A percentile compares a stretch with the other conserved stretches of the same genome.
Conservation (phyloP, 495 filamentous ascomycete genomes). For the Penicillium cosmopolitanum region DNA sequence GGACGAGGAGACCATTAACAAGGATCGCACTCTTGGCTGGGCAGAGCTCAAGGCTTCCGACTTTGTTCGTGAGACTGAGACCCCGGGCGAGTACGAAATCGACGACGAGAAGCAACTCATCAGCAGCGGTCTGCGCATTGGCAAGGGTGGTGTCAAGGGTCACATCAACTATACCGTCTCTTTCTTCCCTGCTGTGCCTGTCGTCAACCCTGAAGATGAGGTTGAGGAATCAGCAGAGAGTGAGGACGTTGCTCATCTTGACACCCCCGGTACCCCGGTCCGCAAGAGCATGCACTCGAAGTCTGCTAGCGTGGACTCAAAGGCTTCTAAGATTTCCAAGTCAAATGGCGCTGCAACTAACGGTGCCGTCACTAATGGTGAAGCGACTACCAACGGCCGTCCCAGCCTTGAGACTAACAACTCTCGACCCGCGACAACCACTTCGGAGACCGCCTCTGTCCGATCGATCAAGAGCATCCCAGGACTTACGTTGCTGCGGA, state of each 20-base stretch:
- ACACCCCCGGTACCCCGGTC: conserved; percentile 27
- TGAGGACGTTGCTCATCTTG: conserved; percentile 36
- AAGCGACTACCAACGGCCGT: conserved; percentile 36
- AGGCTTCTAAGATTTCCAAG: conserved; percentile 25
- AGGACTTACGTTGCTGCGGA: conserved; percentile 79
- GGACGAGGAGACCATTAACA: conserved; percentile 88
- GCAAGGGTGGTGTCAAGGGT: conserved; percentile 73
- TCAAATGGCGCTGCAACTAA: conserved; percentile 28
- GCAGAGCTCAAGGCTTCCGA: conserved; percentile 76
- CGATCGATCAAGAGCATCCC: conserved; percentile 59
- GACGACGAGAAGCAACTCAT: conserved; percentile 73
- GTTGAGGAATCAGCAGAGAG: conserved; percentile 59
- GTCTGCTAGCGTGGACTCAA: conserved; percentile 13
- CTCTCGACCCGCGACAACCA: conserved; percentile 30
- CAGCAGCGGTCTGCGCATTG: conserved; percentile 64
- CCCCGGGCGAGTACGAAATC: conserved; percentile 74
- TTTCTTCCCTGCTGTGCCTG: conserved; percentile 87
- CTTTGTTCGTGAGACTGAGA: conserved; percentile 75
- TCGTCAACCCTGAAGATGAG: conserved; percentile 93
- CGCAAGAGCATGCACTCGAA: conserved; percentile 44
- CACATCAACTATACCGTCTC: conserved; percentile 79
- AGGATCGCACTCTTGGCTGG: conserved; percentile 82
- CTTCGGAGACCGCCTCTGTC: conserved; percentile 44
- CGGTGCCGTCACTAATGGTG: conserved; percentile 33
- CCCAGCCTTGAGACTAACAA: conserved; percentile 42